Base-by-base conservation (phyloP, 78 protist genomes). In the Dictyostelium purpureum region DNA sequence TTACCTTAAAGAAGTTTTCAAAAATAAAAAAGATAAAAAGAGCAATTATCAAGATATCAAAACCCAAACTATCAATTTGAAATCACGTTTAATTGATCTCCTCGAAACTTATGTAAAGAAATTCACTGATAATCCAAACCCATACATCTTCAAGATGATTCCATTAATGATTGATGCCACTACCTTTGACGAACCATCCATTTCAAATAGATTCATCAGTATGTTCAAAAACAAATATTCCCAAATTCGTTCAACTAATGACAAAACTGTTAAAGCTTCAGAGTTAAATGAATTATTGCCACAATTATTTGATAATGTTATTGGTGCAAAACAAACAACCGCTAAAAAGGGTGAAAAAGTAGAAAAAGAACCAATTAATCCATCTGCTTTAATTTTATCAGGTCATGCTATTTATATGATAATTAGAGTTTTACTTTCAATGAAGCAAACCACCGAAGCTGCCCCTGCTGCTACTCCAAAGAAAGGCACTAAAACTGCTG, bases 81-180 rank as follows among this genome's bases (percentile, higher is more conserved):
- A 85, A 79, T 71, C 77, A 31, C 92, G 92, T 85, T 52, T 85
- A 40, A 85, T 85, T 14, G 92, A 85, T 73, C 42, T 85, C 21
- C 11, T 85, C 11, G 92, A 85, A 28, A 42, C 70, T 12, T 85
- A 85, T 35, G 77, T 85, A 26, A 85, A 85, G 75, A 85, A 85
- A 45, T 73, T 35, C 43, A 31, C 40, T 0, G 33, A 9, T 6
- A 43, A 43, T 33, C 83, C 92, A 52, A 85, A 85, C 57, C 33
- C 61, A 37, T 38, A 71, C 63, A 26, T 85, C 19, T 85, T 85
- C 49, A 65, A 73, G 16, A 35, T 74, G 75, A 42, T 85, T 18
- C 92, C 92, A 70, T 26, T 70, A 19, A 56, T 85, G 76, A 70
- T 85, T 74, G 77, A 85, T 7, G 92, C 92, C 0, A n/a, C 79